Conservation (phyloP, 768 basidiomycete genomes). For the Peribolospora kevripleyi region DNA sequence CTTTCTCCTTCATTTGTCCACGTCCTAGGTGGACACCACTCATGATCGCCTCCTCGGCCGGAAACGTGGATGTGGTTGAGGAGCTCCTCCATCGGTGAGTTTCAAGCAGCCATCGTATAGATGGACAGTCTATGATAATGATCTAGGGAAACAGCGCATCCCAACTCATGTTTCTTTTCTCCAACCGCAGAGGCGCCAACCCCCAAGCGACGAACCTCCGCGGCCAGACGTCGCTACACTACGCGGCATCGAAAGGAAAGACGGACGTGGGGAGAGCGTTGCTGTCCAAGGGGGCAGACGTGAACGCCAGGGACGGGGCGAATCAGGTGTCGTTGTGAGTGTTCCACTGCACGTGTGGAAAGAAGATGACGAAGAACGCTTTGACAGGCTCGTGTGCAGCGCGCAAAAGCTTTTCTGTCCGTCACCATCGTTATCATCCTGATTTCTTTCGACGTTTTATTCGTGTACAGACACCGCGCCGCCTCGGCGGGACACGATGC, state of each 20-base stretch:
- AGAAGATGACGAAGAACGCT: background rate
- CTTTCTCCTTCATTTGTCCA: too few relatives aligned
- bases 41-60: too few relatives aligned
- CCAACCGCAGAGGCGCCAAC: too few relatives aligned
- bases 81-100: too few relatives aligned
- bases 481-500: constrained; percentile 83
- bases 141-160: too few relatives aligned
- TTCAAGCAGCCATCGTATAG: too few relatives aligned
- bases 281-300: constrained; percentile 28
- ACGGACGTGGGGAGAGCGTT: constrained; percentile 13
- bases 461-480: constrained; percentile 52
- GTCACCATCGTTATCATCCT: background rate
- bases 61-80: too few relatives aligned
- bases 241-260: constrained; percentile 65
- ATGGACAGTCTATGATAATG: too few relatives aligned
- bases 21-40: too few relatives aligned
- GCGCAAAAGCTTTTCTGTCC: background rate
- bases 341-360: background rate
- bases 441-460: background rate
- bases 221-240: constrained; percentile 26
- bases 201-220: too few relatives aligned
- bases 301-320: constrained; percentile 81
- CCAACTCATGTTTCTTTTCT: too few relatives aligned
- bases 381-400: background rate
- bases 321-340: constrained; percentile 72